phyloP scores from a whole-genome alignment of 805 yeast species.

The Yarrowia yakushimensis region DNA sequence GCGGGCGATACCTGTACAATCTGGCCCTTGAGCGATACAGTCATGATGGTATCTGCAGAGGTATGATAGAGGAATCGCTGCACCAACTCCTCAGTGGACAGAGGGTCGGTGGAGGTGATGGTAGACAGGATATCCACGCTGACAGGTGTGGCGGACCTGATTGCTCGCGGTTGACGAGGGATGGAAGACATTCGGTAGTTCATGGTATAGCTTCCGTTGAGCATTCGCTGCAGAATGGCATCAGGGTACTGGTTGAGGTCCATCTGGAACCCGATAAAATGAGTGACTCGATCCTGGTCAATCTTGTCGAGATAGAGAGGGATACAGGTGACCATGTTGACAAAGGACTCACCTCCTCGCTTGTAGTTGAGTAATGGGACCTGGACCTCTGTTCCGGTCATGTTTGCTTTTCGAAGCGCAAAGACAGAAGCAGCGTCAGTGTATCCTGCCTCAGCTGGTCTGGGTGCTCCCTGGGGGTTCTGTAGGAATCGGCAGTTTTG shows the following conservation, averaged over 20 bases:
- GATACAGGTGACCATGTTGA: conserved; percentile 21
- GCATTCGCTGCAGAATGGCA: conserved; percentile 20
- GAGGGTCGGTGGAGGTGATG: conserved; percentile 3
- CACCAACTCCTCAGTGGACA: conserved; percentile 7
- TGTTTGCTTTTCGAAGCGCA: conserved; percentile 2
- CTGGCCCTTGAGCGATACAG: conserved; percentile 14
- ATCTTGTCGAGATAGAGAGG: conserved; percentile 1
- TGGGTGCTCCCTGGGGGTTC: neutral
- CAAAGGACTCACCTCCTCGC: conserved; percentile 22
- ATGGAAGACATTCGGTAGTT: conserved; percentile 15
- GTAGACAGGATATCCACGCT: conserved; percentile 7
- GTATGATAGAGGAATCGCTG: conserved; percentile 22
- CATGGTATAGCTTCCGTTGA: conserved; percentile 21
- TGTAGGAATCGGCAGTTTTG: conserved; percentile 19
- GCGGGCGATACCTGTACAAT: conserved; percentile 6
- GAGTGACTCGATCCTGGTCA: conserved; percentile 1
- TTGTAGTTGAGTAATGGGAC: conserved; percentile 20
- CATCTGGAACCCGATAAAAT: conserved; percentile 21
- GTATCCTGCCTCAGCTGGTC: conserved; percentile 1
- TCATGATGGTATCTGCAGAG: conserved; percentile 15
- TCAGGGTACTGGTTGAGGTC: conserved; percentile 25
- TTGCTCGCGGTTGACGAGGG: conserved; percentile 2
- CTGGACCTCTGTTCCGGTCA: neutral
- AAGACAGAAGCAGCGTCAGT: conserved; percentile 18
- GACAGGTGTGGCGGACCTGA: neutral